Percentiles rank a stretch among this genome's conserved stretches.
phyloP scores from a whole-genome alignment of 108 stramenopile species.

The Parietichytrium sp. region DNA sequence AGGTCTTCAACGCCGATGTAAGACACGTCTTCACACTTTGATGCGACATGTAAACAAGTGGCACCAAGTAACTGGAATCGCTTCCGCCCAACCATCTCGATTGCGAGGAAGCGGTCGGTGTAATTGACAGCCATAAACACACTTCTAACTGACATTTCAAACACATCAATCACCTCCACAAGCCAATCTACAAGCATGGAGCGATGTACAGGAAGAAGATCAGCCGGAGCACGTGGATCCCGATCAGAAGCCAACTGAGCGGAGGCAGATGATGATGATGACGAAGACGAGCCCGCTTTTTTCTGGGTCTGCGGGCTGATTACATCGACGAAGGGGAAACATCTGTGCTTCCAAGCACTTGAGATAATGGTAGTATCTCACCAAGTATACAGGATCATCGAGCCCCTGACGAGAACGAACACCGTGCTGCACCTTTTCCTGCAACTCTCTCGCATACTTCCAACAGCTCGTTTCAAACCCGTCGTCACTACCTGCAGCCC shows the following conservation, averaged over 20 bases:
- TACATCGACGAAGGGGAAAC: not conserved
- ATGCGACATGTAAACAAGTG: conserved; percentile 15
- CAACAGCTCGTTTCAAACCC: not conserved
- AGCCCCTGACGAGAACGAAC: conserved; percentile 6
- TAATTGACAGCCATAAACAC: conserved; percentile 39
- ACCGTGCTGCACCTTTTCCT: not conserved
- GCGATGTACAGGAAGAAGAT: not conserved
- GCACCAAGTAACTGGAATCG: not conserved
- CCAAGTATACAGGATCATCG: not conserved
- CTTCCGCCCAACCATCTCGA: not conserved
- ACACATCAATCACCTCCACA: conserved; percentile 38
- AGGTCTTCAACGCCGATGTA: conserved; percentile 30
- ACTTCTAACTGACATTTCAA: conserved; percentile 20
- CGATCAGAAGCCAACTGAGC: too few relatives aligned
- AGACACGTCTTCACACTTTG: conserved; percentile 34
- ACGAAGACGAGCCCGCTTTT: too few relatives aligned
- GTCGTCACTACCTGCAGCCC: not conserved
- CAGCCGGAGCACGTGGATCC: too few relatives aligned
- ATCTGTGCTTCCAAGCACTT: conserved; percentile 14
- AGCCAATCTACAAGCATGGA: conserved; percentile 36
- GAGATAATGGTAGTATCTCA: conserved; percentile 34
- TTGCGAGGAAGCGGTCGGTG: not conserved
- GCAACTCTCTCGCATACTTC: not conserved
- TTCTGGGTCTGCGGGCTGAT: too few relatives aligned
- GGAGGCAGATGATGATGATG: too few relatives aligned